A percentile compares a stretch with the other conserved stretches of the same genome.
Evolutionary conservation across 331 rosid species (phyloP).

Genomic region (Quercus lobata): DNA sequence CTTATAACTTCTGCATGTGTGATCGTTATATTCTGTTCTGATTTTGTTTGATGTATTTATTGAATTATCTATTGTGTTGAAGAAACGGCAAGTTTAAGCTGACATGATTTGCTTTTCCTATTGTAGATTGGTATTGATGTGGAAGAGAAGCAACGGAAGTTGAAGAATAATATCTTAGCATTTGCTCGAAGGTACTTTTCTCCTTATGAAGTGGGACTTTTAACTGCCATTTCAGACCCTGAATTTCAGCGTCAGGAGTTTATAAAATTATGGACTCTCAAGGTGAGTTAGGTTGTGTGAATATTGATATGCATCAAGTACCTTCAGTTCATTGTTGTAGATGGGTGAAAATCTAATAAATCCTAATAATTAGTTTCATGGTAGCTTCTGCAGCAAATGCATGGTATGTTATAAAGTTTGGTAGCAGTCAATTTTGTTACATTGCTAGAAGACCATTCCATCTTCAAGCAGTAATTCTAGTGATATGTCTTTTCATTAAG

Average conservation of each 20-base stretch:
- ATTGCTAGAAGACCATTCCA: neutral
- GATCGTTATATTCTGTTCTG: slow-evolving; percentile 6
- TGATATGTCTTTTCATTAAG: too few relatives aligned
- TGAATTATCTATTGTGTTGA: slow-evolving; percentile 11
- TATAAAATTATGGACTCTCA: slow-evolving; percentile 66
- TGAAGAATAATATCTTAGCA: slow-evolving; percentile 62
- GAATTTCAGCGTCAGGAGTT: slow-evolving; percentile 77
- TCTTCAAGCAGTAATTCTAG: too few relatives aligned
- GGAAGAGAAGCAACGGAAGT: slow-evolving; percentile 74
- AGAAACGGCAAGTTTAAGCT: slow-evolving; percentile 11
- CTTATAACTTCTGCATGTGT: neutral
- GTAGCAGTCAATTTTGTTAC: neutral
- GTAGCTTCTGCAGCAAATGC: neutral
- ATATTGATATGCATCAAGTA: neutral
- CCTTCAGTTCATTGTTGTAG: neutral
- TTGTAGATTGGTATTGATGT: slow-evolving; percentile 88
- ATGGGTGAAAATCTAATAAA: neutral
- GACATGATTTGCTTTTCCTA: slow-evolving; percentile 8
- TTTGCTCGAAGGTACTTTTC: slow-evolving; percentile 82
- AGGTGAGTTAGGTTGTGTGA: slow-evolving; percentile 50
- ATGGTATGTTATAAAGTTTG: neutral
- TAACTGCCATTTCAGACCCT: slow-evolving; percentile 61
- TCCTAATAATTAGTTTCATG: neutral
- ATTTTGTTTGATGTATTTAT: neutral
- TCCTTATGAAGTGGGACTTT: slow-evolving; percentile 59